Evolutionary conservation across 371 early-diverging fungal species (phyloP).

Genomic region (Thermomucor indicae-seudaticae): DNA sequence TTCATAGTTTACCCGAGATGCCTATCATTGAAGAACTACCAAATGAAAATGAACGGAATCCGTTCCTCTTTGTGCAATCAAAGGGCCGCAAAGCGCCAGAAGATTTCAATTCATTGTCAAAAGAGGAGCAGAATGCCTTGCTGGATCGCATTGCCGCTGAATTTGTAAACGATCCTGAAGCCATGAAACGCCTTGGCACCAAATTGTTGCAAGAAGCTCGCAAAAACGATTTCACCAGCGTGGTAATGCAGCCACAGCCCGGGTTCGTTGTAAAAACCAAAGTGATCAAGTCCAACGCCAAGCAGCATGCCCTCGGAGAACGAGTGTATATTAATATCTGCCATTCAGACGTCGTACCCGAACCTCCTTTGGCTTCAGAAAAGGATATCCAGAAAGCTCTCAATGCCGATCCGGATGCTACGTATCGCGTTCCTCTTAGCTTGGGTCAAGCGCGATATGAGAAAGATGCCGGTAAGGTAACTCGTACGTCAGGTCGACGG

Average conservation of each 20-base stretch:
- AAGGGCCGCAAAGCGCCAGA: conserved; percentile 14
- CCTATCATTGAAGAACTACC: background rate
- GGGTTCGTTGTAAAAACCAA: conserved; percentile 64
- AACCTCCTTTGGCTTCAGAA: conserved; percentile 50
- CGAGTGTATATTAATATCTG: conserved; percentile 72
- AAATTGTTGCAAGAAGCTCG: conserved; percentile 10
- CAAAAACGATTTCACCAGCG: conserved; percentile 17
- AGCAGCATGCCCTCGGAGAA: conserved; percentile 13
- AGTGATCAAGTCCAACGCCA: conserved; percentile 17
- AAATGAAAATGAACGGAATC: background rate
- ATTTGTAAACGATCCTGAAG: conserved; percentile 24
- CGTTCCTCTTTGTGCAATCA: background rate
- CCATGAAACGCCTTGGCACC: conserved; percentile 19
- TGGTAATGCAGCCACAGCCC: conserved; percentile 42
- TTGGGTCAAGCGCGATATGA: conserved; percentile 36
- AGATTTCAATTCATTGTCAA: conserved; percentile 17
- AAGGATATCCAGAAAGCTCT: conserved; percentile 63
- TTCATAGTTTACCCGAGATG: too few relatives aligned
- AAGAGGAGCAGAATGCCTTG: conserved; percentile 24
- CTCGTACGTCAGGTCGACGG: background rate
- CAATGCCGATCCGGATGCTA: conserved; percentile 51
- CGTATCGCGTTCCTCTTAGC: conserved; percentile 66
- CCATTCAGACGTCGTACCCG: conserved; percentile 56
- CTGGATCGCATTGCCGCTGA: conserved; percentile 27
- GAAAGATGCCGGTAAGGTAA: conserved; percentile 10